Evolutionary conservation across 805 yeast genomes (phyloP).

Genomic region (Yamadazyma sp.): DNA sequence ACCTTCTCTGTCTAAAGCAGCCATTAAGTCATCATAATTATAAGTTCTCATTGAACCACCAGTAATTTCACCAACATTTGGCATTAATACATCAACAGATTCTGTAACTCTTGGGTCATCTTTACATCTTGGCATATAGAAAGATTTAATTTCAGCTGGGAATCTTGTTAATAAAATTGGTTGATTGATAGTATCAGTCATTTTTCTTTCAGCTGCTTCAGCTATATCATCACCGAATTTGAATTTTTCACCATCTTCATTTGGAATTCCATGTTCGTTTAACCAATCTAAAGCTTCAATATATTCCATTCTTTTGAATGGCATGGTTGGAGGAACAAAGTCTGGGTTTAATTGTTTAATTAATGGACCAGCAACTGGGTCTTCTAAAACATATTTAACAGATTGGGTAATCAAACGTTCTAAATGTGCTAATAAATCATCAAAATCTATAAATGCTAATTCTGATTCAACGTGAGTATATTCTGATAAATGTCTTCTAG

Average conservation of each 20-base stretch:
- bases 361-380: conserved; percentile 89
- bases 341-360: conserved; percentile 89
- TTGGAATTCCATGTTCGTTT: conserved; percentile 88
- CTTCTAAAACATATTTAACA: conserved; percentile 75
- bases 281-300: conserved; percentile 92
- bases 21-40: conserved; percentile 75
- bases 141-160: conserved; percentile 97
- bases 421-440: conserved; percentile 79
- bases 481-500: conserved; percentile 96
- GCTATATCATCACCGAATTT: conserved; percentile 98
- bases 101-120: conserved; percentile 96
- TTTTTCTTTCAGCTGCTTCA: conserved; percentile 98
- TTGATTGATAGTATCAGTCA: conserved; percentile 91
- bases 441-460: conserved; percentile 82
- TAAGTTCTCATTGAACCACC: conserved; percentile 99
- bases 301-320: conserved; percentile 91
- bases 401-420: conserved; percentile 72
- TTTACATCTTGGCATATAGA: conserved; percentile 91
- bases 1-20: conserved; percentile 90
- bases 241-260: conserved; percentile 92
- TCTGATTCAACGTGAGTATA: conserved; percentile 97
- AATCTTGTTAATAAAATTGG: conserved; percentile 91
- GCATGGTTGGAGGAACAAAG: conserved; percentile 76
- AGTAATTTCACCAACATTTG: conserved; percentile 97
- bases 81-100: conserved; percentile 97